phyloP scores from a whole-genome alignment of 169 alveolate genomes.

The Plasmodium gonderi region DNA sequence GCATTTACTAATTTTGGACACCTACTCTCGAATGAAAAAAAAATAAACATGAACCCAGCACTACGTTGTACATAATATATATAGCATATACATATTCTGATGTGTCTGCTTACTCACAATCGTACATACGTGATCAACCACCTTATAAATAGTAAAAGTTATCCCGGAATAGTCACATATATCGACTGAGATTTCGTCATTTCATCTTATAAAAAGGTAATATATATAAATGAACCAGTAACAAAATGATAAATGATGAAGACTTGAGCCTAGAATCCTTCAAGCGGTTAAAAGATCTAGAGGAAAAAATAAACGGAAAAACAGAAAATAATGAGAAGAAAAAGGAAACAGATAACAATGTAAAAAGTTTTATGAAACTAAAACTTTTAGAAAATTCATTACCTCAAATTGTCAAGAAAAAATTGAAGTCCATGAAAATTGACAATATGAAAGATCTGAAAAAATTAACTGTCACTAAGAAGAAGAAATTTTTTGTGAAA shows the following conservation, averaged over 20 bases:
- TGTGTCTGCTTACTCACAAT: too few relatives aligned
- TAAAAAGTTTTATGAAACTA: conserved; percentile 30
- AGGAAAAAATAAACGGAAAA: conserved; percentile 62
- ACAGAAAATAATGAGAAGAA: conserved; percentile 5
- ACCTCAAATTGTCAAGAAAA: conserved; percentile 56
- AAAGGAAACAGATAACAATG: conserved; percentile 29
- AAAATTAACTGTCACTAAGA: conserved; percentile 66
- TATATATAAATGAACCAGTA: neutral
- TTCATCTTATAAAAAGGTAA: neutral
- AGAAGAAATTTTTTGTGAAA: conserved; percentile 52
- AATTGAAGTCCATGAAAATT: conserved; percentile 49
- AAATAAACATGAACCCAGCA: neutral
- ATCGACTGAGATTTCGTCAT: neutral
- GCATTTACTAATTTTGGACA: neutral
- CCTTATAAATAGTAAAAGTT: neutral
- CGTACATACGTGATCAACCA: too few relatives aligned
- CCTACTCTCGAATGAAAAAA: neutral
- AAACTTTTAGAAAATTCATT: conserved; percentile 51
- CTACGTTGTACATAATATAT: too few relatives aligned
- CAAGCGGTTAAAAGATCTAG: conserved; percentile 50
- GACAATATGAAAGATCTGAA: conserved; percentile 33
- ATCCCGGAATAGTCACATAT: neutral
- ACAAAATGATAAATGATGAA: conserved; percentile 60
- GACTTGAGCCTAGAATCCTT: conserved; percentile 56
- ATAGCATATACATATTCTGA: too few relatives aligned